phyloP scores from a whole-genome alignment of 495 filamentous ascomycete genomes.

The Choiromyces venosus region DNA sequence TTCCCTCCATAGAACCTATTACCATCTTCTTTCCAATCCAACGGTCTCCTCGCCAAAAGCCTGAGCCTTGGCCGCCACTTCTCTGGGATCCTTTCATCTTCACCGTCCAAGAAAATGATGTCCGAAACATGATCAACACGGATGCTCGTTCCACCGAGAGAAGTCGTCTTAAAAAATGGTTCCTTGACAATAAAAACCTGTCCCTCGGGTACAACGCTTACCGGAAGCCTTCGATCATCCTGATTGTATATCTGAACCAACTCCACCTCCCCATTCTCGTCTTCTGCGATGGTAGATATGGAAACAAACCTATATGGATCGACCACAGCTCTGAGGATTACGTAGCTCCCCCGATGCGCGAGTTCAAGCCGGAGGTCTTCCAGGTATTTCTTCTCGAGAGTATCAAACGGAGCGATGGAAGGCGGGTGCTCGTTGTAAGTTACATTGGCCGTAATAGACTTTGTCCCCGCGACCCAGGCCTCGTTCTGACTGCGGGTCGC shows the following conservation, averaged over 20 bases:
- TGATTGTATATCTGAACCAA: slow-evolving; percentile 25
- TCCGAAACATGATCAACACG: slow-evolving; percentile 32
- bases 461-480: no score
- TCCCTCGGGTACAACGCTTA: slow-evolving; percentile 18
- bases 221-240: background rate
- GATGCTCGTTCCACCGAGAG: slow-evolving; percentile 12
- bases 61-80: slow-evolving; percentile 18
- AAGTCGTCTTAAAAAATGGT: slow-evolving; percentile 23
- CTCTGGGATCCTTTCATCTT: slow-evolving; percentile 11
- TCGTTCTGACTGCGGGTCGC: no score
- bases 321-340: slow-evolving; percentile 19
- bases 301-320: slow-evolving; percentile 11
- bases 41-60: slow-evolving; percentile 1
- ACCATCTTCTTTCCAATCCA: slow-evolving; percentile 25
- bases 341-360: slow-evolving; percentile 20
- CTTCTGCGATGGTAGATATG: slow-evolving; percentile 19
- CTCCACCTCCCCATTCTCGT: slow-evolving; percentile 26
- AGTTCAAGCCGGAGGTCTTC: slow-evolving; percentile 17
- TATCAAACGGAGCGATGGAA: slow-evolving; percentile 4
- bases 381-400: slow-evolving; percentile 20
- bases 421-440: slow-evolving; percentile 15
- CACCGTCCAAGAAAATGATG: slow-evolving; percentile 19
- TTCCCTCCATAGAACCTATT: slow-evolving; percentile 11
- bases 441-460: background rate
- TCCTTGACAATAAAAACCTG: slow-evolving; percentile 27